These are phyloP conservation scores for Mrakiaceae sp. DNA, from an alignment of 1,284 basidiomycete species.

Conservation along the genomic window DNA sequence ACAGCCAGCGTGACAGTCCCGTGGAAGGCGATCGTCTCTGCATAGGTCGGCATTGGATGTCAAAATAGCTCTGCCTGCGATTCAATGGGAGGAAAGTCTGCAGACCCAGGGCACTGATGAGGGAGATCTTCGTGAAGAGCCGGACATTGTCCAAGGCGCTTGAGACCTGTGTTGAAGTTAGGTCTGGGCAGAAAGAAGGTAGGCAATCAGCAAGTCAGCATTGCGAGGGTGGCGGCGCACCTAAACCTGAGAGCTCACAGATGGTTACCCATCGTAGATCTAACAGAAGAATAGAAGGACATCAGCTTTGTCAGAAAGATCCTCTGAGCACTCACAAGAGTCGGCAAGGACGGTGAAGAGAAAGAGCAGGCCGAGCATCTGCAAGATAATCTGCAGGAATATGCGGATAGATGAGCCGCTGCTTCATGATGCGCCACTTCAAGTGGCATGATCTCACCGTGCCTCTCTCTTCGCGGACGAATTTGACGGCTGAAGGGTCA, in stretches of 20 bases:
- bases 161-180: too few relatives aligned
- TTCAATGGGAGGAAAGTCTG: background rate
- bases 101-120: background rate
- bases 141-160: background rate
- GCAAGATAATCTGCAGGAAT: background rate
- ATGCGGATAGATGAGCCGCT: background rate
- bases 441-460: background rate
- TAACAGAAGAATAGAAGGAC: background rate
- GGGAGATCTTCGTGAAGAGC: background rate
- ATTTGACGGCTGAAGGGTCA: background rate
- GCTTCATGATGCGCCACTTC: background rate
- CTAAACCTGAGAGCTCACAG: background rate
- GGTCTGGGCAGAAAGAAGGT: background rate
- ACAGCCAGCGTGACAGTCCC: background rate
- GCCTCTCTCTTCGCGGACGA: background rate
- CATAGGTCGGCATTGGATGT: background rate
- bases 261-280: constrained; percentile 1
- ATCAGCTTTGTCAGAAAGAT: background rate
- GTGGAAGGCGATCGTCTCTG: constrained; percentile 3
- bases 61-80: background rate
- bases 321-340: background rate
- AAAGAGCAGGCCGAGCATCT: background rate
- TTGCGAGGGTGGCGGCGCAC: background rate
- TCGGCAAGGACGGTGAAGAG: background rate
- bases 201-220: background rate